phyloP scores from a whole-genome alignment of 306 rosid species.

The Vicia faba region DNA sequence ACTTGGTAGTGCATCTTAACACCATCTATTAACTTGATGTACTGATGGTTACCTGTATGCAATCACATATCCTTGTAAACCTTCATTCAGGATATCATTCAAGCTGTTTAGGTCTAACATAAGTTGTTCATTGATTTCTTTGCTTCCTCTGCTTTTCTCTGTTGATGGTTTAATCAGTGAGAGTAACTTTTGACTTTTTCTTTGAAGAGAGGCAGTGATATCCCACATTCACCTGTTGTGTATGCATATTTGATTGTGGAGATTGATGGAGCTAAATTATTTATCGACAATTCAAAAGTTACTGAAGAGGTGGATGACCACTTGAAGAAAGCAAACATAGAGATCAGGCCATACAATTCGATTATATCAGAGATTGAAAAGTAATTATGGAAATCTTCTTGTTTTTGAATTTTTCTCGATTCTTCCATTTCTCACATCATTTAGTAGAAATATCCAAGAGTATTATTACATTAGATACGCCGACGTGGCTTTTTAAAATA shows the following conservation, averaged over 20 bases:
- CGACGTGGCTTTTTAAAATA: slow-evolving; percentile 2
- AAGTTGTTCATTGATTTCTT: slow-evolving; percentile 19
- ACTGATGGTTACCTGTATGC: slow-evolving; percentile 26
- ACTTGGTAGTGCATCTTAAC: slow-evolving; percentile 67
- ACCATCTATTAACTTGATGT: slow-evolving; percentile 24
- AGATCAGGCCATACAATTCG: slow-evolving; percentile 76
- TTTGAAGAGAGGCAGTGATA: slow-evolving; percentile 93
- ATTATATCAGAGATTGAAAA: slow-evolving; percentile 77
- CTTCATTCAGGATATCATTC: slow-evolving; percentile 31
- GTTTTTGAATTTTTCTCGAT: neutral
- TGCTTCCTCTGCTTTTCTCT: slow-evolving; percentile 19
- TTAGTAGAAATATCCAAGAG: slow-evolving; percentile 26
- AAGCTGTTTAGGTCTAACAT: slow-evolving; percentile 24
- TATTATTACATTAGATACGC: neutral
- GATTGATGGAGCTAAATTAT: slow-evolving; percentile 71
- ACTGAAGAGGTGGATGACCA: slow-evolving; percentile 73
- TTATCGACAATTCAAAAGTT: slow-evolving; percentile 75
- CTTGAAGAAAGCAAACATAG: slow-evolving; percentile 74
- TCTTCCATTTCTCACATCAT: slow-evolving; percentile 9
- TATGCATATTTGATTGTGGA: slow-evolving; percentile 95
- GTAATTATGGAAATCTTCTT: slow-evolving; percentile 43
- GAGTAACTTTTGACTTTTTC: slow-evolving; percentile 30
- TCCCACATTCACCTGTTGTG: slow-evolving; percentile 92
- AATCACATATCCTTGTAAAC: slow-evolving; percentile 21
- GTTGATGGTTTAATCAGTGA: slow-evolving; percentile 26